Evolutionary conservation across 129 eudicot species (phyloP), one percentile per base, ranked within the genome.

Genomic region (Ambrosia trifida): DNA sequence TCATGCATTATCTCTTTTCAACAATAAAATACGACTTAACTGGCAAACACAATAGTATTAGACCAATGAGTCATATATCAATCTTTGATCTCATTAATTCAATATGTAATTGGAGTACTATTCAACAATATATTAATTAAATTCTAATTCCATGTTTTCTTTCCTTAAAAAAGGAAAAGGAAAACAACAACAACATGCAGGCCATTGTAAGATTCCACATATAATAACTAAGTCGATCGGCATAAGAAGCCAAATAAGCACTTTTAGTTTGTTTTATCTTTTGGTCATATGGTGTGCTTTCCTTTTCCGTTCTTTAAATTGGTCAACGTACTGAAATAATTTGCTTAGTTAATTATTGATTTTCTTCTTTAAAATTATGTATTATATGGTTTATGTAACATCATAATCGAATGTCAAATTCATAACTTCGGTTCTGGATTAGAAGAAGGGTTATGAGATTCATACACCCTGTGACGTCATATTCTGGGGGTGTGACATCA

Each of bases 201-300:
- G 79, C 79, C 66, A 64, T 51, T 41, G 66, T 11, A 35, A 58
- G 69, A 69, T 76, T 68, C 81, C 60, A 14, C 3, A 76, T 54
- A 49, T 62, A 63, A 68, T 11, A 19, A 76, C 45, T 24, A 69
- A 35, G 69, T 4, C 30, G 11, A 72, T 49, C 18, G 33, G 40
- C 64, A 76, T 24, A 76, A 69, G 70, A 41, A 70, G 65, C 81
- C 76, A 76, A 76, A 76, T 5, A 59, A 59, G 65, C 70, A 63
- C 81, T 76, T 76, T 76, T 76, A 63, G 75, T 49, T 47, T 76
- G 81, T 69, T 58, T 38, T 41, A 46, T 76, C 70, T 51, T 69
- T 59, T 68, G 75, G 70, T 76, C 69, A 36, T 46, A 68, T 69
- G 46, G 13, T 68, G 70, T 76, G 80, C 80, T 60, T 47, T 76